Percentiles rank a stretch among this genome's conserved stretches.
Conservation (phyloP, 208 protist species). For the Naegleria lovaniensis region DNA sequence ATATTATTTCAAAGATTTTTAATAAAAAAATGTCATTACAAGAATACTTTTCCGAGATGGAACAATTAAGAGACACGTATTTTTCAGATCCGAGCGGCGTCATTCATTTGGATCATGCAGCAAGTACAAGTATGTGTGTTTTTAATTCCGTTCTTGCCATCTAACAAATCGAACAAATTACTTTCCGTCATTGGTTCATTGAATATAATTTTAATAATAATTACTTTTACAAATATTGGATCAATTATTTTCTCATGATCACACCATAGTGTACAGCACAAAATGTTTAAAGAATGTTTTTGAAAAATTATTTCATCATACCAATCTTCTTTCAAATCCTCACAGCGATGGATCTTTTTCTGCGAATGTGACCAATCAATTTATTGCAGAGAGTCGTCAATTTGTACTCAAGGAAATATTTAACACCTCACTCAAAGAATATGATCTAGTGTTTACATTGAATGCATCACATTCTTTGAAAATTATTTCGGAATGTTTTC, state of each 20-base stretch:
- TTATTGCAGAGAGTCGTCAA: conserved; percentile 38
- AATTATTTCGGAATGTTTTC: conserved; percentile 51
- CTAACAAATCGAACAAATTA: too few relatives aligned
- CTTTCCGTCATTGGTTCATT: too few relatives aligned
- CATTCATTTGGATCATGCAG: not conserved
- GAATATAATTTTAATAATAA: too few relatives aligned
- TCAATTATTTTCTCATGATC: too few relatives aligned
- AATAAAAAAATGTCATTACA: too few relatives aligned
- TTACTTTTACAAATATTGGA: too few relatives aligned
- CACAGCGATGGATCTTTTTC: not conserved
- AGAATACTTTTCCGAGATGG: not conserved
- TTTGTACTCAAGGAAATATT: conserved; percentile 53
- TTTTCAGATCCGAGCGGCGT: not conserved
- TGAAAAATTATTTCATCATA: not conserved
- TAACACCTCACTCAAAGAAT: conserved; percentile 48
- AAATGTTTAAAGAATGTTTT: not conserved
- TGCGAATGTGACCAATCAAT: not conserved
- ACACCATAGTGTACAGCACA: not conserved
- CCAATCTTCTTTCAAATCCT: not conserved
- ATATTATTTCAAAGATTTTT: too few relatives aligned
- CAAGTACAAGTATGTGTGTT: not conserved
- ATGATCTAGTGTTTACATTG: conserved; percentile 68
- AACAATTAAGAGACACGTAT: not conserved
- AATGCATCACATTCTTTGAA: conserved; percentile 55
- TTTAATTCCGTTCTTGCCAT: too few relatives aligned